These are phyloP conservation scores for Colletotrichum aenigma DNA, from an alignment of 2,329 filamentous ascomycete genomes.

Conservation along the genomic window DNA sequence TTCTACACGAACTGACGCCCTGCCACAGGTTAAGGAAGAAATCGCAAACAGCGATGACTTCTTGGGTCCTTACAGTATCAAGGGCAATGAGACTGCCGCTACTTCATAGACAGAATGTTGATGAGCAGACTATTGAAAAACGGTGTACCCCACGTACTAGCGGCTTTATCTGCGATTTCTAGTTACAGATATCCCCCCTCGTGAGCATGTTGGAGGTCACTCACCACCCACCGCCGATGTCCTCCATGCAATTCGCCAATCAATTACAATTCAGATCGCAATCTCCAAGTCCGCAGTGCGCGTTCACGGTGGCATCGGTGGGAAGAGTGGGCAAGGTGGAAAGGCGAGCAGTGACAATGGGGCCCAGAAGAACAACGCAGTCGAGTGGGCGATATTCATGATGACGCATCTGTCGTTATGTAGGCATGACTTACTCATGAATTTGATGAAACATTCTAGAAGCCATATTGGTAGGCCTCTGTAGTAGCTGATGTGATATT, in stretches of 20 bases:
- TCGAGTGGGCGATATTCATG: neutral
- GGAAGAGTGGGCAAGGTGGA: neutral
- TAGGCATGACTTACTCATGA: neutral
- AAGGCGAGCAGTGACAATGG: neutral
- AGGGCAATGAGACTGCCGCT: constrained; percentile 43
- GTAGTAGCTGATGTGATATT: neutral
- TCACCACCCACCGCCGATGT: neutral
- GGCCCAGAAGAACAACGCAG: neutral
- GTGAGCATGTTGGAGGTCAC: neutral
- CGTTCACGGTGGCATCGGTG: neutral
- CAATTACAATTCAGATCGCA: neutral
- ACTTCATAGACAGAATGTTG: constrained; percentile 23
- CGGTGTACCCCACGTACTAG: neutral
- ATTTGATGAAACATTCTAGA: neutral
- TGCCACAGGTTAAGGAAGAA: constrained; percentile 85
- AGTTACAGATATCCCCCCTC: neutral
- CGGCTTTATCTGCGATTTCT: neutral
- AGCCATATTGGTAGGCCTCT: neutral
- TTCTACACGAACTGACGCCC: neutral
- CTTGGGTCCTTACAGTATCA: constrained; percentile 73
- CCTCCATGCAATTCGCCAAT: neutral
- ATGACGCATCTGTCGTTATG: neutral
- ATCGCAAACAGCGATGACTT: constrained; percentile 84
- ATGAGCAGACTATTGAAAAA: neutral
- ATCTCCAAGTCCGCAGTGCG: neutral